Base-by-base conservation (phyloP, 2,329 filamentous ascomycete species). In the Cladophialophora chaetospira region DNA sequence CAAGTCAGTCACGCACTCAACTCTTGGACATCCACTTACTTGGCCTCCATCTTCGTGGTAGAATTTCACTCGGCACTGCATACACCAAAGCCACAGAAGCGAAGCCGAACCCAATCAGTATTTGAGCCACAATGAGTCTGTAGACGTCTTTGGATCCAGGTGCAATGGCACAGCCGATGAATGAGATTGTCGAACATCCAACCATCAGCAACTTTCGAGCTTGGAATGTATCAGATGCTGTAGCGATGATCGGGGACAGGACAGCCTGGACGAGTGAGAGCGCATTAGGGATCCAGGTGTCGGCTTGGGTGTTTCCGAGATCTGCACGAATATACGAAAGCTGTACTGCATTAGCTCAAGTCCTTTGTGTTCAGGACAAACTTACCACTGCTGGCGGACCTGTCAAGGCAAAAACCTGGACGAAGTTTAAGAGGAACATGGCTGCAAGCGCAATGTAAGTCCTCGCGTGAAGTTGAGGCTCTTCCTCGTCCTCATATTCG, bases 401-500 rank as follows among this genome's bases (percentile, higher is more conserved):
- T 42, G 15, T 13, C 4, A 54, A 25, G 23, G 51, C 40, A 47
- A 54, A 9, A 13, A 54, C 40, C 23, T 48, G 40, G 5, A 46
- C 40, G 3, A 28, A 19, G 29, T 29, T 53, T 36, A 53, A 25
- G 25, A 54, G 40, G 17, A 26, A 46, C 51, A 54, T 54, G 13
- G 40, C 40, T 4, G 40, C 42, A 40, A 54, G 29, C 8, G 51
- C 51, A 11, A 54, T 28, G 35, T 36, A 54, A 9, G 51, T 54
- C 23, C 40, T 13, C 33, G 42, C 42, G 28, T 54, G 51, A 21
- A 54, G 40, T 21, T 54, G 40, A 15, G 51, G 51, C 53, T 68
- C 60, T 46, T 68, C 67, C 54, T 59, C 66, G 65, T 60, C 67
- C 0, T 67, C 68, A 35, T 19, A 31, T n/a, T n/a, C n/a, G n/a